Conservation (phyloP, 257 asterid genomes). For the Ocimum tenuiflorum region DNA sequence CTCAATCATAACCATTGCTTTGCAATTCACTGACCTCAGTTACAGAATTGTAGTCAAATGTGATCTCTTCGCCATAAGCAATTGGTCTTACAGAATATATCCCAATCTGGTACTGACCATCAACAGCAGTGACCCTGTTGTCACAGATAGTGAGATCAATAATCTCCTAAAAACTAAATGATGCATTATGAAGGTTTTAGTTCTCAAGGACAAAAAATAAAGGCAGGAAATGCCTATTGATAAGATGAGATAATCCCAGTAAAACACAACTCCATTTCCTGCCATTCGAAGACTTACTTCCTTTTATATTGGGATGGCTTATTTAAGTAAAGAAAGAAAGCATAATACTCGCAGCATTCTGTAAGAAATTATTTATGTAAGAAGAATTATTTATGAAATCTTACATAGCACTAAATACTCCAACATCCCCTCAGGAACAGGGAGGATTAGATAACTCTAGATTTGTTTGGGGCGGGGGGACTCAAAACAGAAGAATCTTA, state of each 20-base stretch:
- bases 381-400: too few species aligned
- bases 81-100: slow-evolving; percentile 87
- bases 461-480: too few species aligned
- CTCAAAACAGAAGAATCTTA: too few species aligned
- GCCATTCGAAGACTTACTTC: not conserved
- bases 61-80: slow-evolving; percentile 91
- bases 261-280: not conserved
- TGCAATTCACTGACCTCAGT: slow-evolving; percentile 70
- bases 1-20: slow-evolving; percentile 7
- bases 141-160: slow-evolving; percentile 15
- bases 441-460: too few species aligned
- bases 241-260: not conserved
- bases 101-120: slow-evolving; percentile 98
- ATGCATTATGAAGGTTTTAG: not conserved
- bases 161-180: not conserved
- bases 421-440: too few species aligned
- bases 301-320: not conserved
- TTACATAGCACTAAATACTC: too few species aligned
- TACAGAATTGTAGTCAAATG: slow-evolving; percentile 95
- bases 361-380: too few species aligned
- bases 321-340: not conserved
- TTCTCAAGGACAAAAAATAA: not conserved
- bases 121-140: slow-evolving; percentile 95
- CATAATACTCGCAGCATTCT: not conserved
- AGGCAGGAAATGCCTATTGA: not conserved